Conservation (phyloP, 2,329 filamentous ascomycete species). For the Aspergillus carbonarius region DNA sequence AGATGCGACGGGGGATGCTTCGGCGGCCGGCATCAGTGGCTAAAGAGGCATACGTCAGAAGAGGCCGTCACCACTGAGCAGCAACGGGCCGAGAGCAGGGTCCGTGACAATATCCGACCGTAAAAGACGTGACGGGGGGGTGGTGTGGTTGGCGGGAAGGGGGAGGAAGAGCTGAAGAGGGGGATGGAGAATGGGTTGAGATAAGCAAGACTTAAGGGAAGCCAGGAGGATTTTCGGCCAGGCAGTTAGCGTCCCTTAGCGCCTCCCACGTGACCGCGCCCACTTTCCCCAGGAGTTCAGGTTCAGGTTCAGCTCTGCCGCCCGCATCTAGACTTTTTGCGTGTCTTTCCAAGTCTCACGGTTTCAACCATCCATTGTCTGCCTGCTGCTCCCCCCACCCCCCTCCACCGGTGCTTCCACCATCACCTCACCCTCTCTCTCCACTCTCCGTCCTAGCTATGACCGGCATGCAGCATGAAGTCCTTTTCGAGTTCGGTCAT, state of each 20-base stretch:
- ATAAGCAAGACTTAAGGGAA: slow-evolving; percentile 29
- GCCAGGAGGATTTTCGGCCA: slow-evolving; percentile 46
- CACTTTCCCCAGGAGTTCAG: slow-evolving; percentile 30
- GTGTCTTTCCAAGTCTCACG: not conserved
- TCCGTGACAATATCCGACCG: slow-evolving; percentile 28
- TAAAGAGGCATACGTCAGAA: slow-evolving; percentile 42
- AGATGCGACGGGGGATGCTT: slow-evolving; percentile 70
- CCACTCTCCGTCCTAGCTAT: slow-evolving; percentile 17
- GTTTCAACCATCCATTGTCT: not conserved
- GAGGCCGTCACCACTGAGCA: slow-evolving; percentile 36
- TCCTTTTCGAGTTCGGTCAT: slow-evolving; percentile 57
- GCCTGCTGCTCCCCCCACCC: slow-evolving; percentile 8
- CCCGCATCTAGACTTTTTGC: slow-evolving; percentile 23
- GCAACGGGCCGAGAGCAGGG: slow-evolving; percentile 32
- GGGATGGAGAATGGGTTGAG: slow-evolving; percentile 29
- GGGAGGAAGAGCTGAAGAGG: slow-evolving; percentile 16
- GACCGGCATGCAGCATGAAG: slow-evolving; percentile 37
- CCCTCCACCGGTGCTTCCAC: not conserved
- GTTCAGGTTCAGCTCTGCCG: slow-evolving; percentile 12
- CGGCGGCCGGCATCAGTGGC: slow-evolving; percentile 85
- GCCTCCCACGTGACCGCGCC: slow-evolving; percentile 38
- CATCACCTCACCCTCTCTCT: slow-evolving; percentile 4
- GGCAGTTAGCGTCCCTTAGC: slow-evolving; percentile 34
- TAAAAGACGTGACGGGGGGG: slow-evolving; percentile 9
- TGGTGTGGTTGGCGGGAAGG: not conserved